Conservation (phyloP, 1,284 basidiomycete species). For the Microbotryum lychnidis-dioicae region DNA sequence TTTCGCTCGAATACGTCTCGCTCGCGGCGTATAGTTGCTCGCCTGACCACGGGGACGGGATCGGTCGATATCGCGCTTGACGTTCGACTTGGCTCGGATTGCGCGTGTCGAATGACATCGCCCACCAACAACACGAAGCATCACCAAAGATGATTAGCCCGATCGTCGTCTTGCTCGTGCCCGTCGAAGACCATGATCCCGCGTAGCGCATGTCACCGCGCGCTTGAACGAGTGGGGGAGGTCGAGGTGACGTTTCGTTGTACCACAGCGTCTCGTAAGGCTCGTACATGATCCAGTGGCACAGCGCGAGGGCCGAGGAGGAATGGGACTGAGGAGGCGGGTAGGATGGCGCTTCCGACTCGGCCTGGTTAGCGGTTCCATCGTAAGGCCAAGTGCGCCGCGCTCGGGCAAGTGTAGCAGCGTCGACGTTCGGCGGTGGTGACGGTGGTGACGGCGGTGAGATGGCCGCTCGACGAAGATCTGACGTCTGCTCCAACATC, state of each 20-base stretch:
- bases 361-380: constrained; percentile 1
- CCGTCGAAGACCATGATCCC: constrained; percentile 15
- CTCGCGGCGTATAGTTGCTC: constrained; percentile 43
- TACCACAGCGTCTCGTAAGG: constrained; percentile 13
- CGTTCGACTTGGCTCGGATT: not conserved
- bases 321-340: constrained; percentile 25
- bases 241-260: not conserved
- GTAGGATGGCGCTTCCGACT: constrained; percentile 22
- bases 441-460: not conserved
- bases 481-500: not conserved
- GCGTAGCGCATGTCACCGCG: constrained; percentile 29
- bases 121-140: constrained; percentile 17
- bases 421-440: not conserved
- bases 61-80: constrained; percentile 17
- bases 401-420: constrained; percentile 3
- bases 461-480: not conserved
- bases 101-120: constrained; percentile 4
- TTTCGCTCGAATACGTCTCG: constrained; percentile 48
- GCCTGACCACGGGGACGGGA: constrained; percentile 6
- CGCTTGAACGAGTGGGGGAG: constrained; percentile 20
- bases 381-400: constrained; percentile 15
- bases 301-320: constrained; percentile 28
- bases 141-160: constrained; percentile 30
- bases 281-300: constrained; percentile 32
- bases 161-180: constrained; percentile 11